Evolutionary conservation across 176 grass and related monocot species (phyloP), one percentile per base, ranked within the genome.

Genomic region (Puya raimondii): DNA sequence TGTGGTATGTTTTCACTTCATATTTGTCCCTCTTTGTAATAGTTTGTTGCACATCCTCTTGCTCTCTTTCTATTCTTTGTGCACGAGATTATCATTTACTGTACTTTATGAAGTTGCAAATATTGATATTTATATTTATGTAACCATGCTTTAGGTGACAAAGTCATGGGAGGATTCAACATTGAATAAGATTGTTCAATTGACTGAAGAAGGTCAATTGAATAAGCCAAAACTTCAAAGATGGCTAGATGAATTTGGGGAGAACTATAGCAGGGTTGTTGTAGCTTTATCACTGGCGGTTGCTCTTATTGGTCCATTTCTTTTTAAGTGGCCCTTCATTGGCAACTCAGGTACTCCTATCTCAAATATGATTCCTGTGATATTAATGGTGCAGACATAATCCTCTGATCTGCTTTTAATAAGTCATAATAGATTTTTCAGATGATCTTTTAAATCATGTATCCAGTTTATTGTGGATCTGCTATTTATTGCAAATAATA

Each of bases 221-320:
- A 97, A 85, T 74, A 97, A 97, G 71, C 93, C 93, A 74, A 97
- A 89, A 51, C 64, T 97, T 68, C 88, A 97, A 87, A 92, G 93
- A 75, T 97, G 93, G 93, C 74, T 97, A 74, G 93, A 97, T 77
- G 89, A 97, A 65, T 97, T 97, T 83, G 93, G 93, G 63, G 93
- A 97, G 72, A 54, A 87, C 50, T 97, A 97, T 74, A 85, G 93
- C 82, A 87, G 65, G 77, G 88, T 90, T 82, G 93, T 97, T 11
- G 93, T 97, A 58, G 89, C 77, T 20, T 11, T 97, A 74, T 97
- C 93, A 76, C 90, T 97, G 71, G 80, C 50, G 42, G 74, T 97
- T 68, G 93, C 93, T 66, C 71, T 92, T 49, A 47, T 92, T 72
- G 93, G 93, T 66, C 93, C 93, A 22, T 90, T 92, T 25, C 64